These are phyloP conservation scores for Penicillium concentricum DNA, from an alignment of 2,329 filamentous ascomycete species.

Conservation along the genomic window DNA sequence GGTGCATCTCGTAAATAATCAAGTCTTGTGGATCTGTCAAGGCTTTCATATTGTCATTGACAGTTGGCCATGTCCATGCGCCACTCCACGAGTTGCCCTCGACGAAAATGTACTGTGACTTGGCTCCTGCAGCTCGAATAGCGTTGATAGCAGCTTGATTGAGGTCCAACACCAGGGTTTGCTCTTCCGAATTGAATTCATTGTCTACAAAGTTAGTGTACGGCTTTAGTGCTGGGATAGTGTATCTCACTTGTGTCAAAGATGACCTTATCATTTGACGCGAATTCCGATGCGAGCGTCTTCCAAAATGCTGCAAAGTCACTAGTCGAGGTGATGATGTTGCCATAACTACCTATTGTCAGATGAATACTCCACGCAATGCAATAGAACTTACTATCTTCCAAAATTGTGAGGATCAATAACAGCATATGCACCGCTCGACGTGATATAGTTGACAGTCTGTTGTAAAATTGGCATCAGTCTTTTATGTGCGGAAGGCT, in stretches of 20 bases:
- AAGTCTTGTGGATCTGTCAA: conserved; percentile 55
- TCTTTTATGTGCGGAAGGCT: too few species aligned
- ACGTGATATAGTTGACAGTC: conserved; percentile 40
- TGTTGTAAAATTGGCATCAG: conserved; percentile 2
- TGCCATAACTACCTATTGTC: conserved; percentile 14
- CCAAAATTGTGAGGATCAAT: conserved; percentile 64
- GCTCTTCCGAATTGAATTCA: conserved; percentile 64
- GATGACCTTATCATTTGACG: conserved; percentile 56
- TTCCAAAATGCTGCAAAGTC: conserved; percentile 60
- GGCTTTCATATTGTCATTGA: conserved; percentile 45
- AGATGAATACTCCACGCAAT: background rate
- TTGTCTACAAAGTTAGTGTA: conserved; percentile 47
- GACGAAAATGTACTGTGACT: conserved; percentile 56
- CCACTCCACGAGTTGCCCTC: conserved; percentile 54
- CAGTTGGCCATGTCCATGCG: conserved; percentile 51
- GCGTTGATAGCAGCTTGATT: conserved; percentile 65
- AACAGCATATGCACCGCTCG: conserved; percentile 52
- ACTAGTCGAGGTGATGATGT: conserved; percentile 53
- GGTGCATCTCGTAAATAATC: conserved; percentile 62
- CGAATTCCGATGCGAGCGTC: conserved; percentile 56
- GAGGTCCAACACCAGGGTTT: conserved; percentile 57
- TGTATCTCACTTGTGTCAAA: conserved; percentile 56
- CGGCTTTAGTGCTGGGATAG: too few species aligned
- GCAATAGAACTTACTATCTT: conserved; percentile 16
- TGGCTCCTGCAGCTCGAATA: conserved; percentile 61